These are phyloP conservation scores for Aspergillus cavernicola DNA, from an alignment of 495 filamentous ascomycete genomes.

Conservation along the genomic window DNA sequence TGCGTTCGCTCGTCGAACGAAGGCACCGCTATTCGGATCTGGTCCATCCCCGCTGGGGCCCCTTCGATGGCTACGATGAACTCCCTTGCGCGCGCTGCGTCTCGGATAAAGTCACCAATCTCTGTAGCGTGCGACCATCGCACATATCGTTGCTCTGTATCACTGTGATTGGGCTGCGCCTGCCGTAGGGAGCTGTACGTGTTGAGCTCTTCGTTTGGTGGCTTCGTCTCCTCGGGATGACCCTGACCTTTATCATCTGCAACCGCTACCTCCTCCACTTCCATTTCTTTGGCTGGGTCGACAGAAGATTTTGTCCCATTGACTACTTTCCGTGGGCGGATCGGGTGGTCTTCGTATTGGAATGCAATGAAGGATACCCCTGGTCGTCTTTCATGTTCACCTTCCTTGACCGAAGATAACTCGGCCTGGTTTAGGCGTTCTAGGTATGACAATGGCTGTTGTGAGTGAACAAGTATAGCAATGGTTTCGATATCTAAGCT, in stretches of 20 bases:
- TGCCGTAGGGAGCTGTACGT: conserved; percentile 36
- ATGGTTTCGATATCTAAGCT: conserved; percentile 69
- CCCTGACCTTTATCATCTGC: conserved; percentile 26
- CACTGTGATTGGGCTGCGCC: conserved; percentile 17
- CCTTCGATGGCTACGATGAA: conserved; percentile 85
- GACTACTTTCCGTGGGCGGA: conserved; percentile 40
- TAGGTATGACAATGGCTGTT: conserved; percentile 89
- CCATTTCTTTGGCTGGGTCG: neutral
- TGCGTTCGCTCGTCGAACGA: conserved; percentile 86
- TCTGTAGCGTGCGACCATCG: conserved; percentile 91
- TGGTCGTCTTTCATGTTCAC: conserved; percentile 61
- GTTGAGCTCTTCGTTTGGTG: conserved; percentile 23
- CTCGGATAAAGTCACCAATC: conserved; percentile 92
- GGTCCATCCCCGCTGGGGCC: conserved; percentile 46
- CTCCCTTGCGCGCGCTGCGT: conserved; percentile 76
- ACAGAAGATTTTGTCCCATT: conserved; percentile 35
- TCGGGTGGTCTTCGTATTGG: conserved; percentile 60
- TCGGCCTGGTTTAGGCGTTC: conserved; percentile 90
- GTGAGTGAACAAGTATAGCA: conserved; percentile 84
- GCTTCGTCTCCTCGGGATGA: neutral
- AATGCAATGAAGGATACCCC: conserved; percentile 77
- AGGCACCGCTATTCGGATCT: conserved; percentile 77
- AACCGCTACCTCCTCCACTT: conserved; percentile 3
- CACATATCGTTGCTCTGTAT: conserved; percentile 54
- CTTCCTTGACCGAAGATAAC: conserved; percentile 61